Conservation (phyloP, 1,284 basidiomycete genomes). For the Cryptococcus sp. region DNA sequence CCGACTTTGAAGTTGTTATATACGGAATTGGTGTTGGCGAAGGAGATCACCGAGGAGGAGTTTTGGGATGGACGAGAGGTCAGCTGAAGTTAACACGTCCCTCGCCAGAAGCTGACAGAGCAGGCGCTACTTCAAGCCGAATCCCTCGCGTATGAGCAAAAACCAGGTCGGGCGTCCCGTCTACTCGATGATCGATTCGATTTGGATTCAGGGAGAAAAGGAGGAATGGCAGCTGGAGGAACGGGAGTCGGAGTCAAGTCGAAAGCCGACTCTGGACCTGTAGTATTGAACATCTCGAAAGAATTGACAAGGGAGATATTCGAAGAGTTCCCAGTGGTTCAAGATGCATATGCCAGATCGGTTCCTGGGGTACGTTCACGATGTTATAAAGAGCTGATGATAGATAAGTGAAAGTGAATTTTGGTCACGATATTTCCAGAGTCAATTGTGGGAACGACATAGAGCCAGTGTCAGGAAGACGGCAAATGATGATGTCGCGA, state of each 20-base stretch:
- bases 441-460: conserved; percentile 89
- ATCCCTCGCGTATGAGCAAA: conserved; percentile 60
- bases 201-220: conserved; percentile 49
- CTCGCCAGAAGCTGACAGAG: conserved; percentile 54
- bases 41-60: conserved; percentile 81
- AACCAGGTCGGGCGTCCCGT: conserved; percentile 74
- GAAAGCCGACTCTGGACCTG: conserved; percentile 47
- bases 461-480: conserved; percentile 77
- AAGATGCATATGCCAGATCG: conserved; percentile 85
- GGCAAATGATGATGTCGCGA: conserved; percentile 59
- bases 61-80: conserved; percentile 96
- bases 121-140: conserved; percentile 63
- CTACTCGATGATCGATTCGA: conserved; percentile 81
- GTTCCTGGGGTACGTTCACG: conserved; percentile 58
- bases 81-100: conserved; percentile 17
- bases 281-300: conserved; percentile 71
- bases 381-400: not conserved
- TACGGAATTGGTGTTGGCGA: conserved; percentile 75
- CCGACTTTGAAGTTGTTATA: conserved; percentile 73
- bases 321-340: conserved; percentile 93
- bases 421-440: conserved; percentile 95
- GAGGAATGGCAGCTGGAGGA: conserved; percentile 29
- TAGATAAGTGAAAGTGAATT: conserved; percentile 86
- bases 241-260: conserved; percentile 56
- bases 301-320: conserved; percentile 94